These are phyloP conservation scores for Bryoerythrophyllum caledonicum DNA, from an alignment of 225 moss, liverwort and hornwort species.

Conservation along the genomic window DNA sequence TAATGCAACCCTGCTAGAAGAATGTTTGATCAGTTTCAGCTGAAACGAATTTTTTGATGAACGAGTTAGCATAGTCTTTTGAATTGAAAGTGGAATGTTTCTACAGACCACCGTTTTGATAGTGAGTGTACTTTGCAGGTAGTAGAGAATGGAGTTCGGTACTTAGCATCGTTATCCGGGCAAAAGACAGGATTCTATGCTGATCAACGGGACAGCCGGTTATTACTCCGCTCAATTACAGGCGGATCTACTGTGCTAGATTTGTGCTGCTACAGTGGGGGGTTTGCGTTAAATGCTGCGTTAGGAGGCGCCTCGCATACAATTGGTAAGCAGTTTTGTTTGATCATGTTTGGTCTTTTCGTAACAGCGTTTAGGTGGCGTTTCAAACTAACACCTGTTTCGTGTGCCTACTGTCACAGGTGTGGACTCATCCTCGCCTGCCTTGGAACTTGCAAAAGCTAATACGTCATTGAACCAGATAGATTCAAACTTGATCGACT, in stretches of 20 bases:
- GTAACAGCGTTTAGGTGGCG: not conserved
- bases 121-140: slow-evolving; percentile 44
- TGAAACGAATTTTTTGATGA: not conserved
- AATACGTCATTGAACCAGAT: slow-evolving; percentile 71
- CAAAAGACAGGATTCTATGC: slow-evolving; percentile 98
- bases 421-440: slow-evolving; percentile 77
- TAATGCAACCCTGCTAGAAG: not conserved
- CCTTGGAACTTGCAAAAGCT: slow-evolving; percentile 70
- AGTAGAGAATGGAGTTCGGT: slow-evolving; percentile 78
- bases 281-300: slow-evolving; percentile 87
- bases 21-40: not conserved
- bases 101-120: not conserved
- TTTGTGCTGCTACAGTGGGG: slow-evolving; percentile 95
- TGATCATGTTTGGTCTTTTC: not conserved
- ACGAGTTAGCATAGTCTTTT: not conserved
- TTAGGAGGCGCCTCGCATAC: slow-evolving; percentile 83
- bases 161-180: slow-evolving; percentile 62
- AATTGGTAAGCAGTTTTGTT: slow-evolving; percentile 48
- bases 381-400: not conserved
- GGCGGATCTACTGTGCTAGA: slow-evolving; percentile 63
- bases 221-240: slow-evolving; percentile 65
- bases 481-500: slow-evolving; percentile 46
- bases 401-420: slow-evolving; percentile 43
- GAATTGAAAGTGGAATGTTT: not conserved
- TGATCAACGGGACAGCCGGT: slow-evolving; percentile 86